These are phyloP conservation scores for Lachnellula arida DNA, from an alignment of 2,329 filamentous ascomycete species.

Conservation along the genomic window DNA sequence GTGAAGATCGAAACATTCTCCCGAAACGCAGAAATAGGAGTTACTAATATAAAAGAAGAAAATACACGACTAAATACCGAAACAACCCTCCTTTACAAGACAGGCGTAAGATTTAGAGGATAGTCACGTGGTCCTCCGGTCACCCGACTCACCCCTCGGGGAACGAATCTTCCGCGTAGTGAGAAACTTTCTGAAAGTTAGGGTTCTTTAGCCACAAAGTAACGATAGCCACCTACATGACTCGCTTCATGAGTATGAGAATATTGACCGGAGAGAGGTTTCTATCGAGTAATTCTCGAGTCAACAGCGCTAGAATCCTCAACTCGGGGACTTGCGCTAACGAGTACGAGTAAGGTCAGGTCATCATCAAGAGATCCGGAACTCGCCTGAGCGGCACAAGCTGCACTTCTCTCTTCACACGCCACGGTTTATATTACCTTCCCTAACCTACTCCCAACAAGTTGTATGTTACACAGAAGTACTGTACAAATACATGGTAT, in stretches of 20 bases:
- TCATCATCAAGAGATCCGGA: not conserved
- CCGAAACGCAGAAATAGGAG: too few relatives aligned
- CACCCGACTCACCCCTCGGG: too few relatives aligned
- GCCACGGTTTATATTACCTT: not conserved
- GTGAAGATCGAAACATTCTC: too few relatives aligned
- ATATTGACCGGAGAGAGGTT: conserved; percentile 2
- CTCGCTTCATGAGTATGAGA: not conserved
- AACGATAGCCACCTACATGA: not conserved
- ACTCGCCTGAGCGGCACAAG: conserved; percentile 1
- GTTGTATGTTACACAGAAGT: not conserved
- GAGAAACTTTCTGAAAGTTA: too few relatives aligned
- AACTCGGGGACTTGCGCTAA: not conserved
- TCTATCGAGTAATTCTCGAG: conserved; percentile 19
- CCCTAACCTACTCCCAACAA: not conserved
- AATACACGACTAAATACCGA: too few relatives aligned
- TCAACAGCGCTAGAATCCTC: conserved; percentile 1
- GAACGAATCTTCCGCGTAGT: too few relatives aligned
- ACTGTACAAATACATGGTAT: too few relatives aligned
- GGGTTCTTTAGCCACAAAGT: too few relatives aligned
- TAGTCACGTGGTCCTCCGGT: too few relatives aligned
- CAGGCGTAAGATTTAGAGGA: too few relatives aligned
- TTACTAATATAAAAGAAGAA: too few relatives aligned
- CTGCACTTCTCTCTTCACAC: not conserved
- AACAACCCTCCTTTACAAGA: too few relatives aligned
- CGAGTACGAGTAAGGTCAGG: not conserved